Evolutionary conservation across 176 grass and related monocot genomes (phyloP).

Genomic region (Cymbopogon citratus): DNA sequence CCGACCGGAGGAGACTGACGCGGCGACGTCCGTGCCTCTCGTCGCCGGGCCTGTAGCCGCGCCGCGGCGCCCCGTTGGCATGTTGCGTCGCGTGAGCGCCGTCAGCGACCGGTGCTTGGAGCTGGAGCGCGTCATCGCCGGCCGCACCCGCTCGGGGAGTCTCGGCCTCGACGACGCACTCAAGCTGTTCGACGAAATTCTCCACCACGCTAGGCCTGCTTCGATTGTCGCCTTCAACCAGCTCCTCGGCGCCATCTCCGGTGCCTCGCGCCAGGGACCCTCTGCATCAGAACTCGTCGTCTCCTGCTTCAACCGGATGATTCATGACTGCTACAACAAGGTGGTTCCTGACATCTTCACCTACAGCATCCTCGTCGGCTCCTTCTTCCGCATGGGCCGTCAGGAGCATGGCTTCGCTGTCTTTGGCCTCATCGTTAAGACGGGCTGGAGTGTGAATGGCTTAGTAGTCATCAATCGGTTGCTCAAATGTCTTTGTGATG

Average conservation of each 20-base stretch:
- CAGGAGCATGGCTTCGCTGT: neutral
- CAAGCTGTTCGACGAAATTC: neutral
- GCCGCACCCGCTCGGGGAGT: neutral
- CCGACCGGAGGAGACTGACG: no score
- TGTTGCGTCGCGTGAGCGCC: no score
- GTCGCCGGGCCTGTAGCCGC: no score
- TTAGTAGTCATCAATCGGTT: neutral
- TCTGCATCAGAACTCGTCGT: neutral
- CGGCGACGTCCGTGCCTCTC: no score
- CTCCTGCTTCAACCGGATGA: neutral
- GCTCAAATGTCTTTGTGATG: conserved; percentile 12
- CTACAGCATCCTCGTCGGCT: neutral
- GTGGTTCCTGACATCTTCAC: neutral
- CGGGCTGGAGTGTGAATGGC: neutral
- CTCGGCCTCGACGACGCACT: neutral
- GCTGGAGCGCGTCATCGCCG: neutral
- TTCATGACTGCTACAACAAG: neutral
- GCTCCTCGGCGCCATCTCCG: neutral
- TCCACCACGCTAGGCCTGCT: neutral
- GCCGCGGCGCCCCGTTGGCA: no score
- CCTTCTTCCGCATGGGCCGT: neutral
- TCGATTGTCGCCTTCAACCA: neutral
- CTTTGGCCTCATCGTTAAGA: neutral
- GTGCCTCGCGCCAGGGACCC: neutral
- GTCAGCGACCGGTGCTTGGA: neutral